These are phyloP conservation scores for Aphanoascus verrucosus DNA, from an alignment of 2,329 filamentous ascomycete species.

Conservation along the genomic window DNA sequence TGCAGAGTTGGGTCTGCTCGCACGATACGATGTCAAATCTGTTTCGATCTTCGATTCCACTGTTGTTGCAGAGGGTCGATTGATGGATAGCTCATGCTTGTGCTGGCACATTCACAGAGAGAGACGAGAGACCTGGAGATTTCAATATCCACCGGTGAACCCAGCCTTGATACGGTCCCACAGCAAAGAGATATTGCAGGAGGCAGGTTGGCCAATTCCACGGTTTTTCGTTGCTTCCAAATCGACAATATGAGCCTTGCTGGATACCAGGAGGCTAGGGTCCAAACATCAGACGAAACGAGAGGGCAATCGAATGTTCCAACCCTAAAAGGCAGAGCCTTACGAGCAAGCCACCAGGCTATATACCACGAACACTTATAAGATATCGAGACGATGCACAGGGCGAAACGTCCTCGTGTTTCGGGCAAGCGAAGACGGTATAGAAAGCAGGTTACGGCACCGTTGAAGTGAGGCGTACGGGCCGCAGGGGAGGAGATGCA, in stretches of 20 bases:
- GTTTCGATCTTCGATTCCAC: conserved; percentile 7
- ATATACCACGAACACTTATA: neutral
- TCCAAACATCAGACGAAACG: neutral
- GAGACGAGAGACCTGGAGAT: neutral
- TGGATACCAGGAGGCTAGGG: neutral
- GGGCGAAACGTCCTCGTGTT: neutral
- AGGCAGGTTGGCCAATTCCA: neutral
- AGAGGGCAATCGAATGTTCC: neutral
- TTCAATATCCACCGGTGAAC: neutral
- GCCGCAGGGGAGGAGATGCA: neutral
- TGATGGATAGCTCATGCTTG: conserved; percentile 9
- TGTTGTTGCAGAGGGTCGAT: neutral
- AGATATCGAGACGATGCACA: neutral
- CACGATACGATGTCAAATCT: conserved; percentile 4
- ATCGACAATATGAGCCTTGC: neutral
- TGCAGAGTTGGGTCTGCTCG: neutral
- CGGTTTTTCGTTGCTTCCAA: neutral
- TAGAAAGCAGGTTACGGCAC: no score
- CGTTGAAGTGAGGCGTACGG: neutral
- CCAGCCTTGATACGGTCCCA: neutral
- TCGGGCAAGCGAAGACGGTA: neutral
- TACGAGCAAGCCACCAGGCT: neutral
- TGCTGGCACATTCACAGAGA: conserved; percentile 11
- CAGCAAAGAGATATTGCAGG: neutral
- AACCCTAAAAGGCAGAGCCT: neutral